These are phyloP conservation scores for Posidonia australis DNA, from an alignment of 106 monocot genomes.

Conservation along the genomic window DNA sequence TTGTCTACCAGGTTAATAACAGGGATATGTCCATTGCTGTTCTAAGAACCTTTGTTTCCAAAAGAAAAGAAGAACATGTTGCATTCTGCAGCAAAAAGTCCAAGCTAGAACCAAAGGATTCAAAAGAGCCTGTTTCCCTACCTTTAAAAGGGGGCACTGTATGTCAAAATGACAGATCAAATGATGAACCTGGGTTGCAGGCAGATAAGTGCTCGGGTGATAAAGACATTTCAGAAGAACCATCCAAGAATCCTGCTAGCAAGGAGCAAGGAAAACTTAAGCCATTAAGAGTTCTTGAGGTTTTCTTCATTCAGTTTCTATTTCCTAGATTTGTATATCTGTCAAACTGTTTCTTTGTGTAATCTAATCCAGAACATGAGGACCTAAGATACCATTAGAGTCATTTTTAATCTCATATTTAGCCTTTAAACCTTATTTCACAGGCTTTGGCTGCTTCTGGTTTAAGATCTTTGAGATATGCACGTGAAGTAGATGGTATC, in stretches of 20 bases:
- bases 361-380: no score
- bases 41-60: conserved; percentile 58
- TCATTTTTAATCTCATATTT: not conserved
- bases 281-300: conserved; percentile 76
- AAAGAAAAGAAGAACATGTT: conserved; percentile 71
- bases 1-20: conserved; percentile 61
- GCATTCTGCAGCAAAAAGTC: conserved; percentile 35
- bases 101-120: conserved; percentile 21
- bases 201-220: conserved; percentile 14
- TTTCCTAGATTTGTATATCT: no score
- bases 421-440: conserved; percentile 7
- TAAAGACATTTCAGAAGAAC: conserved; percentile 11
- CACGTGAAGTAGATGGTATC: conserved; percentile 72
- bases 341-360: no score
- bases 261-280: conserved; percentile 39
- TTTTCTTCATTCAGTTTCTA: conserved; percentile 5
- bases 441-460: conserved; percentile 97
- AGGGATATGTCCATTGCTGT: conserved; percentile 96
- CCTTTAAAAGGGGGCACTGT: conserved; percentile 9
- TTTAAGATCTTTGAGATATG: conserved; percentile 84
- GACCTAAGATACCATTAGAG: no score
- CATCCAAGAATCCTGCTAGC: conserved; percentile 11
- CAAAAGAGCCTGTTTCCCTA: conserved; percentile 12
- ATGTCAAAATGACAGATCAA: conserved; percentile 21
- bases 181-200: conserved; percentile 11